These are phyloP conservation scores for Agaricus bisporus DNA, from an alignment of 768 basidiomycete species.

Conservation along the genomic window DNA sequence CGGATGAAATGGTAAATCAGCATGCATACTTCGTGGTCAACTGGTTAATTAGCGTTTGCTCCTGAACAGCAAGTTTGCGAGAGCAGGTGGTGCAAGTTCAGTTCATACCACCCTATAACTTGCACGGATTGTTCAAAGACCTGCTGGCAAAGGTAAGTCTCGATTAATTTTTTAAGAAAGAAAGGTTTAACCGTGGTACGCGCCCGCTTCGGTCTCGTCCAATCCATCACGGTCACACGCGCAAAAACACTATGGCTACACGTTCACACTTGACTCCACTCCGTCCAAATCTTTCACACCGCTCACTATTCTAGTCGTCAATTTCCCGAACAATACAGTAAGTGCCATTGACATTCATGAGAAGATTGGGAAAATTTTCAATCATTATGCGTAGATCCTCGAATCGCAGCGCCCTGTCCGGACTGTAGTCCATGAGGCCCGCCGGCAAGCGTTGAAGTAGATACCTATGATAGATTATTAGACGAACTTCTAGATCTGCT, in stretches of 20 bases:
- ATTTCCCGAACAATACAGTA: slow-evolving; percentile 22
- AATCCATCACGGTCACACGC: slow-evolving; percentile 1
- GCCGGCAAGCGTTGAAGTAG: too few species aligned
- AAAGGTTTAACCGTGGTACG: not conserved
- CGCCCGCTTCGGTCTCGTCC: not conserved
- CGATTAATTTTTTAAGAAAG: not conserved
- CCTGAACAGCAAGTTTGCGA: slow-evolving; percentile 41
- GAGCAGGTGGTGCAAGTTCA: slow-evolving; percentile 44
- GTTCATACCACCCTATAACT: slow-evolving; percentile 39
- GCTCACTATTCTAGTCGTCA: slow-evolving; percentile 12
- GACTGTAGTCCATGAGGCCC: not conserved
- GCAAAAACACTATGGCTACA: not conserved
- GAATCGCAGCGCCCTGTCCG: slow-evolving; percentile 33
- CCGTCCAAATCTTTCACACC: slow-evolving; percentile 1
- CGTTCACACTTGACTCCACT: not conserved
- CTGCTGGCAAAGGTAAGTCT: slow-evolving; percentile 19
- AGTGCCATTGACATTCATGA: not conserved
- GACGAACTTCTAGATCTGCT: too few species aligned
- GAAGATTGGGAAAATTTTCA: not conserved
- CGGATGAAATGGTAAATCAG: slow-evolving; percentile 22
- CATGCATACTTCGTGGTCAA: slow-evolving; percentile 11
- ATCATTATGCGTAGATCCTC: slow-evolving; percentile 26
- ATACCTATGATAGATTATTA: too few species aligned
- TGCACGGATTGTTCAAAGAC: slow-evolving; percentile 38
- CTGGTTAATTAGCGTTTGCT: not conserved